phyloP scores from a whole-genome alignment of 495 filamentous ascomycete species.

The Cenococcum geophilum region DNA sequence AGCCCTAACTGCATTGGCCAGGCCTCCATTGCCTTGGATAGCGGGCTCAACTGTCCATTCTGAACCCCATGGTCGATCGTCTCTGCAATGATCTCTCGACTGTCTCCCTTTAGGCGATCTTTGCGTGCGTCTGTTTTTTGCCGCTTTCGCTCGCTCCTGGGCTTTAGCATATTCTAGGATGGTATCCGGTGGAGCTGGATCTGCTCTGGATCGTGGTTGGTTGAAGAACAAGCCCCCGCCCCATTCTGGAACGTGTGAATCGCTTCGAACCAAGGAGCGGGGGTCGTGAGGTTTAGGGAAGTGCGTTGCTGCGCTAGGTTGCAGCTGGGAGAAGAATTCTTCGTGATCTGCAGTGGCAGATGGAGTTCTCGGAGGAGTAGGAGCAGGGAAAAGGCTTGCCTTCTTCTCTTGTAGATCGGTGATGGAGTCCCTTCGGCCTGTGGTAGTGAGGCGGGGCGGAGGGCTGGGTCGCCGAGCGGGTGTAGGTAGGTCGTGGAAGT shows the following conservation, averaged over 20 bases:
- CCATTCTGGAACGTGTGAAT: conserved; percentile 66
- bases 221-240: conserved; percentile 52
- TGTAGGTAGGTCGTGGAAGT: conserved; percentile 51
- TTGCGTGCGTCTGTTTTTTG: conserved; percentile 27
- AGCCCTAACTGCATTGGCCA: conserved; percentile 79
- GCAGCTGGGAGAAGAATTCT: conserved; percentile 52
- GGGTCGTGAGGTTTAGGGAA: conserved; percentile 44
- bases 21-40: conserved; percentile 83
- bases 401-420: conserved; percentile 37
- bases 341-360: conserved; percentile 56
- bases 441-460: conserved; percentile 3
- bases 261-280: conserved; percentile 43
- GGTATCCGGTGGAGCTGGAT: conserved; percentile 61
- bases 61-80: conserved; percentile 58
- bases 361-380: conserved; percentile 54
- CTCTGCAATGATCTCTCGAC: conserved; percentile 37
- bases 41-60: conserved; percentile 79
- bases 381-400: conserved; percentile 4
- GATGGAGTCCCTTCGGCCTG: conserved; percentile 26
- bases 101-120: conserved; percentile 11
- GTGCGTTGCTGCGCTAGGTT: conserved; percentile 37
- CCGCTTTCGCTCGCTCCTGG: conserved; percentile 33
- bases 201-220: conserved; percentile 68
- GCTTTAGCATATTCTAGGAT: conserved; percentile 61
- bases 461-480: conserved; percentile 8